Percentiles rank a stretch among this genome's conserved stretches.
These are phyloP conservation scores for Madurella mycetomatis DNA, from an alignment of 2,329 filamentous ascomycete genomes.

Conservation along the genomic window DNA sequence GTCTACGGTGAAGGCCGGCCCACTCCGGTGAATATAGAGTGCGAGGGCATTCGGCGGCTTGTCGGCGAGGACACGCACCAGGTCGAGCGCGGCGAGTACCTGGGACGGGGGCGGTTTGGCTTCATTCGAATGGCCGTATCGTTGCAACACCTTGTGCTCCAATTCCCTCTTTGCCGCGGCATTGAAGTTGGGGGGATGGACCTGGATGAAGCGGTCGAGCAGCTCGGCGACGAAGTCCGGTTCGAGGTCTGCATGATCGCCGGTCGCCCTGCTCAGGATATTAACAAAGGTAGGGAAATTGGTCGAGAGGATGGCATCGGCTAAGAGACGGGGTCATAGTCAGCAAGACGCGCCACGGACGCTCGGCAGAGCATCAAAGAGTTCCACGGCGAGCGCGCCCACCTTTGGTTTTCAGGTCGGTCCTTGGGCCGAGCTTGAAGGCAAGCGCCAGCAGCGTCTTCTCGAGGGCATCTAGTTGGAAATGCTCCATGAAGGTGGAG, in stretches of 20 bases:
- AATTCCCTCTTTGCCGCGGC: conserved; percentile 68
- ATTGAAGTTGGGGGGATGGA: conserved; percentile 81
- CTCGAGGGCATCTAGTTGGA: conserved; percentile 82
- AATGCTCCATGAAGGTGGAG: conserved; percentile 92
- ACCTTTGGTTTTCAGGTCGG: conserved; percentile 89
- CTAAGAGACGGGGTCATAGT: conserved; percentile 41
- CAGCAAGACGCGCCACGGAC: neutral
- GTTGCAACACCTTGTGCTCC: conserved; percentile 59
- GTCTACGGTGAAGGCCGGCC: conserved; percentile 69
- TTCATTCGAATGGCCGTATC: conserved; percentile 62
- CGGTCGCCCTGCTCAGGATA: conserved; percentile 62
- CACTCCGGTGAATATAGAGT: conserved; percentile 67
- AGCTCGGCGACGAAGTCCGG: conserved; percentile 71
- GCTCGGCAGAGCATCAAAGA: neutral
- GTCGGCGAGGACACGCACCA: conserved; percentile 62
- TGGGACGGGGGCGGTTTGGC: conserved; percentile 57
- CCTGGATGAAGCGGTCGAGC: conserved; percentile 80
- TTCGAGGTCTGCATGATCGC: conserved; percentile 61
- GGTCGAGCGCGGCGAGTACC: conserved; percentile 65
- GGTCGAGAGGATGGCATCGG: conserved; percentile 82
- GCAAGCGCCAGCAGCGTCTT: conserved; percentile 85
- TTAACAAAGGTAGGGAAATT: conserved; percentile 75
- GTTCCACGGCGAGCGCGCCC: conserved; percentile 25
- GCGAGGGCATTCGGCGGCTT: conserved; percentile 54
- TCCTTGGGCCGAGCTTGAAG: conserved; percentile 75